Evolutionary conservation across 306 rosid genomes (phyloP), one percentile per base, ranked within the genome.

Genomic region (Benincasa hispida): DNA sequence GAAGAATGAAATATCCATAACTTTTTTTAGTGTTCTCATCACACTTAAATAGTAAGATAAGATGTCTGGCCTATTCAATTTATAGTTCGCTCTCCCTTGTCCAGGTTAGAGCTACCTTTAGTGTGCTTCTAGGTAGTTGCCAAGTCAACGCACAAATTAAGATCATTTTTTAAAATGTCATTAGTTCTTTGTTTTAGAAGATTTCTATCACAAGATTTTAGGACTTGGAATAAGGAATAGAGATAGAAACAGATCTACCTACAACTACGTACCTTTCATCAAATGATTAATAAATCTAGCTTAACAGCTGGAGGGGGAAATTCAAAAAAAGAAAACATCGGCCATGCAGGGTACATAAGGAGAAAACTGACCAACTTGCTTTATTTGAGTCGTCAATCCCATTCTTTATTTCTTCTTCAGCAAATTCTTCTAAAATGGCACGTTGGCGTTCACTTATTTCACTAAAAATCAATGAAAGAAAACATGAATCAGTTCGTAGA

Each of bases 381-480:
- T 83, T 84, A 68, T 78, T 24, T 39, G 83, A 75, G 53, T 81
- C 74, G 82, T 79, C 74, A 78, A 76, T 83, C 82, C 72, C 93
- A 78, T 62, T 75, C 70, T 65, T 85, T 79, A 94, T 90, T 85
- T 94, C 99, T 84, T 92, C 99, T 87, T 81, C 80, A 4, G 86
- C 96, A 68, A 94, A 87, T 82, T 94, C 99, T 86, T 92, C 95
- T 61, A 94, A 85, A 78, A 94, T 88, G 22, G 91, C 96, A 70
- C 87, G 96, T 39, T 92, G 97, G 6, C 91, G 87, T 77, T 94
- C 96, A 14, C 87, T 94, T 76, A 90, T 80, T 82, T 59, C 78
- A 79, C 99, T 92, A 25, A 68, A 79, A 80, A 69, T 15, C 53
- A 63, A 84, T 9, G 69, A 73, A 69, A 79, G 25, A 67, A 70